A percentile compares a stretch with the other conserved stretches of the same genome.
phyloP scores from a whole-genome alignment of 768 basidiomycete species.

The Dioszegia hungarica region DNA sequence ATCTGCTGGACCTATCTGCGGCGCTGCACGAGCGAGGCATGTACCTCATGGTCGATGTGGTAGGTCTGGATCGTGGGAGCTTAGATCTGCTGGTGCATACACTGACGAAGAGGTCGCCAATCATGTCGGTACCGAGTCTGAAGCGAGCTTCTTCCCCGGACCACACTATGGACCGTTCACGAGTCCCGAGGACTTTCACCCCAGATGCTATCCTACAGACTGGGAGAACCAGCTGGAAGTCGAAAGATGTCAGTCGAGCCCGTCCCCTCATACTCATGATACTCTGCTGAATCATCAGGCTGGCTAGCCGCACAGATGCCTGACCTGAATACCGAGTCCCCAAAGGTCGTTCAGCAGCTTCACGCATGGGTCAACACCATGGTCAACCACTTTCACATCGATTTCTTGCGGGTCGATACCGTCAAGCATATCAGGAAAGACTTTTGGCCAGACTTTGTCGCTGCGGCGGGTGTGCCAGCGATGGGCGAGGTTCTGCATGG shows the following conservation, averaged over 20 bases:
- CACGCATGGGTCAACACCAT: slow-evolving; percentile 65
- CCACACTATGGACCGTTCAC: slow-evolving; percentile 29
- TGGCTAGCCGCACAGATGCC: slow-evolving; percentile 77
- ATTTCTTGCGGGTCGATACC: slow-evolving; percentile 75
- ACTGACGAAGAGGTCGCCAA: slow-evolving; percentile 60
- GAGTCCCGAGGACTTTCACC: slow-evolving; percentile 59
- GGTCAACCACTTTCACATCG: slow-evolving; percentile 67
- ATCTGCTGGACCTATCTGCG: slow-evolving; percentile 39
- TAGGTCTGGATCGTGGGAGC: slow-evolving; percentile 9
- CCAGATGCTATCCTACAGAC: slow-evolving; percentile 63
- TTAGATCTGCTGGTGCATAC: background rate
- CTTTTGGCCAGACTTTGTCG: slow-evolving; percentile 75
- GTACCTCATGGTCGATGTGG: slow-evolving; percentile 50
- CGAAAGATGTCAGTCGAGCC: slow-evolving; percentile 56
- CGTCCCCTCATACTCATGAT: background rate
- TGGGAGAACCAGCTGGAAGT: slow-evolving; percentile 65
- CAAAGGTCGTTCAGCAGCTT: slow-evolving; percentile 61
- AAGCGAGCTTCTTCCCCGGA: slow-evolving; percentile 56
- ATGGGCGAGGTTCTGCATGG: slow-evolving; percentile 67
- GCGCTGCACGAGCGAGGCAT: slow-evolving; percentile 46
- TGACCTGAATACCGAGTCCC: slow-evolving; percentile 72
- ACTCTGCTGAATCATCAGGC: slow-evolving; percentile 22
- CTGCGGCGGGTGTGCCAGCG: slow-evolving; percentile 72
- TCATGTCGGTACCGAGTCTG: slow-evolving; percentile 67
- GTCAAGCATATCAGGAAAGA: slow-evolving; percentile 46